Base-by-base conservation (phyloP, 208 protist species). In the Leishmania tarentolae region DNA sequence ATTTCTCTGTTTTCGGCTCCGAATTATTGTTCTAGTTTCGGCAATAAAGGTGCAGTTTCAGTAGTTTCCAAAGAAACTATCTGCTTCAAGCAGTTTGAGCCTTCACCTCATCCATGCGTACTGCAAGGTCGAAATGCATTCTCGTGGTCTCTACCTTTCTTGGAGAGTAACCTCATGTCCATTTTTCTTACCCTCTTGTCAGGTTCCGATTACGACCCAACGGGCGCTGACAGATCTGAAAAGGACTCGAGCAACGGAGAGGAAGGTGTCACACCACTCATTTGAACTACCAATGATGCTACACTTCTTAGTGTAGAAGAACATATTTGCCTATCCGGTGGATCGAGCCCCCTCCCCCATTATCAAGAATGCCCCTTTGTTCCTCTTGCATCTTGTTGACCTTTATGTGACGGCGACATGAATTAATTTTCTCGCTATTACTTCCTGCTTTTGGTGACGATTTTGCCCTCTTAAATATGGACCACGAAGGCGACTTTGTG, bases 1-100 rank as follows among this genome's bases (percentile, higher is more conserved):
- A 98, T 99, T 53, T 99, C 98, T 21, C 88, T 99, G 28, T 99
- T 99, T 82, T 99, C 98, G 46, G 98, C 98, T 8, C 99, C 99
- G 2, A 99, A 99, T 86, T 99, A 99, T 83, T 98, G 98, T 63
- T 99, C 99, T 84, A 94, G 93, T 7, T 99, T 99, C 80, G 94
- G 98, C 47, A 99, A 99, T 90, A 99, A 99, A 84, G 99, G 93
- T 13, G 97, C 98, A 11, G 87, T 99, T n/a, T 69, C 99, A 57
- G 63, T 81, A 21, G 75, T 97, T 69, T 84, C 89, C 28, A 82
- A 86, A 68, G 97, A 98, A 52, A 83, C 97, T 19, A 86, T 99
- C 82, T 96, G 97, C 52, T 98, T 99, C 74, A 93, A 96, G 83
- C 91, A 97, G 73, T 93, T 95, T 68, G 92, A 85, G 79, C 83